These are phyloP conservation scores for Cladobotryum mycophilum DNA, from an alignment of 2,329 filamentous ascomycete species.

Conservation along the genomic window DNA sequence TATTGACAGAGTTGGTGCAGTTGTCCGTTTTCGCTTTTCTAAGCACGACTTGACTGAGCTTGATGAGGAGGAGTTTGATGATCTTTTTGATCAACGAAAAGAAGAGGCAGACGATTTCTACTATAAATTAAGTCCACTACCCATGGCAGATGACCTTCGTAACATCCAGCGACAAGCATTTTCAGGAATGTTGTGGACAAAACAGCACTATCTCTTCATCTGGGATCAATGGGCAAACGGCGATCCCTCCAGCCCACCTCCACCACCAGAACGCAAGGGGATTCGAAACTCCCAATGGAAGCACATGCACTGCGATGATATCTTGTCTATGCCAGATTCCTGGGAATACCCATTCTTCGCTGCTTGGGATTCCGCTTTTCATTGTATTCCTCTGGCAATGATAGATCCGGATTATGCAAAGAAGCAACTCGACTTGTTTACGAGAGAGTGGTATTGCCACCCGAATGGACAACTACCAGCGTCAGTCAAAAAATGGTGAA, in stretches of 20 bases:
- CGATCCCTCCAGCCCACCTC: conserved; percentile 80
- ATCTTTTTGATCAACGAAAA: conserved; percentile 77
- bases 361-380: conserved; percentile 95
- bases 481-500: conserved; percentile 37
- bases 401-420: conserved; percentile 97
- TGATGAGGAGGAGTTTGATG: conserved; percentile 88
- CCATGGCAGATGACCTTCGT: conserved; percentile 86
- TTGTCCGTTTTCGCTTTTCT: conserved; percentile 86
- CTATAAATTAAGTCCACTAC: conserved; percentile 83
- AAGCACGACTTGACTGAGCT: conserved; percentile 69
- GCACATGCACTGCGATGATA: conserved; percentile 90
- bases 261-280: conserved; percentile 70
- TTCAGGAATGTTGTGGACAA: conserved; percentile 97
- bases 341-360: conserved; percentile 99
- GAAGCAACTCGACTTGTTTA: conserved; percentile 94
- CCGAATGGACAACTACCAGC: conserved; percentile 92
- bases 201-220: conserved; percentile 93
- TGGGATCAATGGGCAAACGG: conserved; percentile 98
- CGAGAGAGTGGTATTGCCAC: conserved; percentile 97
- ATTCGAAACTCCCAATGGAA: conserved; percentile 89
- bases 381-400: conserved; percentile 94
- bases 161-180: conserved; percentile 95
- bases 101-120: conserved; percentile 97
- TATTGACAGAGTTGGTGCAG: conserved; percentile 31
- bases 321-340: conserved; percentile 94